A percentile compares a stretch with the other conserved stretches of the same genome.
These are phyloP conservation scores for Candida sphagnicola DNA, from an alignment of 805 yeast genomes.

Conservation along the genomic window DNA sequence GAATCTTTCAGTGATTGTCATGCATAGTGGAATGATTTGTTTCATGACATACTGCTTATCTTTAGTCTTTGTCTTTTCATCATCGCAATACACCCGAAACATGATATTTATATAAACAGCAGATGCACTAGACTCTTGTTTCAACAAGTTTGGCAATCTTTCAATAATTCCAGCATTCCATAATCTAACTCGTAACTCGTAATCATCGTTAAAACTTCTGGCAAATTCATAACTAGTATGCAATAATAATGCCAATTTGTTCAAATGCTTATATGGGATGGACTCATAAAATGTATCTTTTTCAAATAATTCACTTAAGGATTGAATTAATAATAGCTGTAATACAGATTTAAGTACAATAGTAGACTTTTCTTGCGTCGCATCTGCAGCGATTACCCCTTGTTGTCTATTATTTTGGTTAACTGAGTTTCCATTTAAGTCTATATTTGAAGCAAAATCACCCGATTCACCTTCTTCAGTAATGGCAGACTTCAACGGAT, in stretches of 20 bases:
- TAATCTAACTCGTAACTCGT: slow-evolving; percentile 78
- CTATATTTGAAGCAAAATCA: slow-evolving; percentile 16
- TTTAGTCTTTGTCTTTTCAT: slow-evolving; percentile 43
- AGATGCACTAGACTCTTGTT: slow-evolving; percentile 88
- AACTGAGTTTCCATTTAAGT: slow-evolving; percentile 3
- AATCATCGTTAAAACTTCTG: slow-evolving; percentile 81
- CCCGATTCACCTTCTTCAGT: slow-evolving; percentile 26
- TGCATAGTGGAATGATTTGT: slow-evolving; percentile 62
- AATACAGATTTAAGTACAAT: slow-evolving; percentile 91
- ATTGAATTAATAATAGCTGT: slow-evolving; percentile 84
- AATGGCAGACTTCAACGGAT: slow-evolving; percentile 34
- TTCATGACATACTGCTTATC: slow-evolving; percentile 50
- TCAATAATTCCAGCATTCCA: slow-evolving; percentile 93
- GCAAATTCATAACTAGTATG: slow-evolving; percentile 77
- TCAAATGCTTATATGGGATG: slow-evolving; percentile 64
- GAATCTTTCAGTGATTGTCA: slow-evolving; percentile 65
- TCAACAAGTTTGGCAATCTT: slow-evolving; percentile 83
- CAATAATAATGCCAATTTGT: slow-evolving; percentile 56
- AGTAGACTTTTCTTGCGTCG: slow-evolving; percentile 57
- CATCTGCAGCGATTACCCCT: slow-evolving; percentile 26
- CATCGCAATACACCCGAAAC: slow-evolving; percentile 75
- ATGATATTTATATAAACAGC: slow-evolving; percentile 80
- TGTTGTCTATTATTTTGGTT: background rate
- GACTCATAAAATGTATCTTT: slow-evolving; percentile 60
- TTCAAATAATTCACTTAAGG: slow-evolving; percentile 75